Evolutionary conservation across 2,329 filamentous ascomycete genomes (phyloP), one percentile per base, ranked within the genome.

Genomic region (Juglanconis sp.): DNA sequence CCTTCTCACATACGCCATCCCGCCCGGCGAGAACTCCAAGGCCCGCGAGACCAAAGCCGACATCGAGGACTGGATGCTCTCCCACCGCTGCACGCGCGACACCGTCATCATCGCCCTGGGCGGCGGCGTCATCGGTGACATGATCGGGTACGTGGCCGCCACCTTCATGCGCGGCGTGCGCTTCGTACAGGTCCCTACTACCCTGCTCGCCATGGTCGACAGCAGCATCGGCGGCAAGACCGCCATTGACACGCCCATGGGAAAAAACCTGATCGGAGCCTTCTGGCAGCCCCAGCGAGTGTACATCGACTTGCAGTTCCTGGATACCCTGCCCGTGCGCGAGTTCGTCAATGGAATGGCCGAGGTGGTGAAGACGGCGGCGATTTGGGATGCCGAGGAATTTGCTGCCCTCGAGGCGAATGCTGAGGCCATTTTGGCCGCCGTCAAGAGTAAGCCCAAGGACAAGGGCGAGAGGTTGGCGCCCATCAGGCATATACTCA

Each of bases 301-400:
- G 66, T 99, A 96, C 76, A 93, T 99, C 68, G 95, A 99, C 74
- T 81, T 98, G 63, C 84, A 87, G 59, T 98, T 99, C 71, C 81
- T 99, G 58, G 91, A 96, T 72, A 96, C 92, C 1, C 80, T 99
- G 24, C 93, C 94, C 1, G 87, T 89, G 65, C 84, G 95, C 66
- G 94, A 99, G 76, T 94, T 99, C 71, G 92, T 97, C 76, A 99
- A 99, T 73, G 95, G 95, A 63, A 97, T 99, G 94, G 95, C 94
- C 32, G 95, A 99, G 78, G 94, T 99, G 35, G 84, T 97, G 73
- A 97, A 97, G 84, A 99, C 95, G 3, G 95, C 95, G 3, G 95
- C 95, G 57, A 98, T 99, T 68, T 97, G 94, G 86, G 87, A 96
- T 69, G 92, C 96, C 74, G 77, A 81, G 9, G 94, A 97, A 70